phyloP scores from a whole-genome alignment of 2,329 filamentous ascomycete species.

The Fusarium sp. region DNA sequence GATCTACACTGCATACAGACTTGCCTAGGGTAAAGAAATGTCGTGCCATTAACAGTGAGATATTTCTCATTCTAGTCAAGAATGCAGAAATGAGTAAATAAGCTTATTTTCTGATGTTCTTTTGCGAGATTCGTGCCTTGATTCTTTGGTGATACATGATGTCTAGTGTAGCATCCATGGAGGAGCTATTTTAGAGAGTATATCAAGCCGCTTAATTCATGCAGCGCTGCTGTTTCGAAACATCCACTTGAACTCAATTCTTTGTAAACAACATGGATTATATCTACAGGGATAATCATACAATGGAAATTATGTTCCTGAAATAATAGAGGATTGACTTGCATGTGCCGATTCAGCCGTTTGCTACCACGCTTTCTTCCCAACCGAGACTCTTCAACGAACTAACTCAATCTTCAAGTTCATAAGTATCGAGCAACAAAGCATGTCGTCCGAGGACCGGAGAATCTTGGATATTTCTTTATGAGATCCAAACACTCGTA shows the following conservation, averaged over 20 bases:
- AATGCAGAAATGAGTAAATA: neutral
- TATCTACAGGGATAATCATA: neutral
- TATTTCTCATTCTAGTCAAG: neutral
- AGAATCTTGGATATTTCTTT: neutral
- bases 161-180: neutral
- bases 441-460: neutral
- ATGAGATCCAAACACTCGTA: neutral
- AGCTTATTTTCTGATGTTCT: neutral
- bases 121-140: neutral
- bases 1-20: slow-evolving; percentile 9
- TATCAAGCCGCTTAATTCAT: neutral
- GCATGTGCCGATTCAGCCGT: neutral
- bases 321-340: neutral
- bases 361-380: neutral
- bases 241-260: neutral
- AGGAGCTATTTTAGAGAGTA: neutral
- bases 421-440: neutral
- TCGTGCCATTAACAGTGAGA: neutral
- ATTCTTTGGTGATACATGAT: neutral
- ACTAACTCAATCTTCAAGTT: neutral
- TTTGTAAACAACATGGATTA: neutral
- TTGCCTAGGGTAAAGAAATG: neutral
- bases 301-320: neutral
- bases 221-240: neutral
- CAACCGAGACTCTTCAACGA: neutral